Evolutionary conservation across 371 early-diverging fungal genomes (phyloP).

Genomic region (Phascolomyces articulosus): DNA sequence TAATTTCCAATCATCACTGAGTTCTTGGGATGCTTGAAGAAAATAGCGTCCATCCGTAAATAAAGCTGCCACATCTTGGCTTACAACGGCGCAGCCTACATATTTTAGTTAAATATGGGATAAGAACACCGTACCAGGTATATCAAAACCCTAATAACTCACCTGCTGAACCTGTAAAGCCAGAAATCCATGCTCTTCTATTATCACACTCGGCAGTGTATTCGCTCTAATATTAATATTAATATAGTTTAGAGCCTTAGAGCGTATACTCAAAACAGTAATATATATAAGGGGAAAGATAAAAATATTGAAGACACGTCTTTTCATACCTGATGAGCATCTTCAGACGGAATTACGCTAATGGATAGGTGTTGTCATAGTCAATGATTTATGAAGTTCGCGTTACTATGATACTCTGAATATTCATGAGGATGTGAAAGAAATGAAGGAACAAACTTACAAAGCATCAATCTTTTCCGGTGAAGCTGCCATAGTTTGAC

Average conservation of each 20-base stretch:
- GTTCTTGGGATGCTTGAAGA: slow-evolving; percentile 94
- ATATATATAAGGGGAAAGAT: too few species aligned
- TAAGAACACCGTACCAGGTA: too few species aligned
- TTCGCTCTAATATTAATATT: slow-evolving; percentile 75
- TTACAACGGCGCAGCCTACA: slow-evolving; percentile 79
- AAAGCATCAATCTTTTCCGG: slow-evolving; percentile 76
- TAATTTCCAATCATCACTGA: slow-evolving; percentile 89
- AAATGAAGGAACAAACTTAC: slow-evolving; percentile 36
- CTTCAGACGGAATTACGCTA: slow-evolving; percentile 87
- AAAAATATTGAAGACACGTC: neutral
- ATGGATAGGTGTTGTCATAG: too few species aligned
- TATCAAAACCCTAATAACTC: too few species aligned
- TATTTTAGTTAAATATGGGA: too few species aligned
- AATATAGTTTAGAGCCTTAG: too few species aligned
- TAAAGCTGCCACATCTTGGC: slow-evolving; percentile 71
- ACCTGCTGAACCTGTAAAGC: slow-evolving; percentile 99
- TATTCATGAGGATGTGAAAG: too few species aligned
- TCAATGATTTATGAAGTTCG: too few species aligned
- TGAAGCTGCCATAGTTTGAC: slow-evolving; percentile 68
- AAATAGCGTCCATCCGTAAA: slow-evolving; percentile 99
- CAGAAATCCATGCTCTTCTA: slow-evolving; percentile 94
- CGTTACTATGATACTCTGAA: too few species aligned
- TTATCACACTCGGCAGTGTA: slow-evolving; percentile 94
- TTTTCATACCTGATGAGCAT: slow-evolving; percentile 88
- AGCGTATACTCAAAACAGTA: too few species aligned